Percentiles rank a stretch among this genome's conserved stretches.
phyloP scores from a whole-genome alignment of 2,329 filamentous ascomycete species.

The Botryotinia globosa region DNA sequence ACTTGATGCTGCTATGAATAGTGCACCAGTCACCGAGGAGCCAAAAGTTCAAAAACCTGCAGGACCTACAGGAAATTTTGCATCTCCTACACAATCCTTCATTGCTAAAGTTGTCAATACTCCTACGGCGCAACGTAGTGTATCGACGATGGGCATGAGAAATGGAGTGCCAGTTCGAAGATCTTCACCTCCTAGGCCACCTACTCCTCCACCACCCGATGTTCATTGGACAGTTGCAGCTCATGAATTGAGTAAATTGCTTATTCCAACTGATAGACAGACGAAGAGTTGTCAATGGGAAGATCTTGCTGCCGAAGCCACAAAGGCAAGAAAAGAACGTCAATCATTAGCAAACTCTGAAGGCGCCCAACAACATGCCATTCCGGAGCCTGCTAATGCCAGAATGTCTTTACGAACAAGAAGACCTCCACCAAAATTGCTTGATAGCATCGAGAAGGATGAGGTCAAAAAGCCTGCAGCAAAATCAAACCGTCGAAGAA shows the following conservation, averaged over 20 bases:
- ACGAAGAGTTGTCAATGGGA: constrained; percentile 74
- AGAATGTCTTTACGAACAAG: constrained; percentile 73
- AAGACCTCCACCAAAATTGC: constrained; percentile 53
- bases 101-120: constrained; percentile 70
- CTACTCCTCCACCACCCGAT: constrained; percentile 71
- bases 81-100: constrained; percentile 83
- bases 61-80: constrained; percentile 68
- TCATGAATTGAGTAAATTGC: constrained; percentile 74
- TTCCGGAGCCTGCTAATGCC: constrained; percentile 43
- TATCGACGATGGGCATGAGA: constrained; percentile 51
- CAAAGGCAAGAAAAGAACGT: constrained; percentile 61
- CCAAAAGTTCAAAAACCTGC: constrained; percentile 50
- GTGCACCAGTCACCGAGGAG: constrained; percentile 49
- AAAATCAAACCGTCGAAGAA: constrained; percentile 55
- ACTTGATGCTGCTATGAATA: constrained; percentile 60
- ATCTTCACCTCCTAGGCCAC: constrained; percentile 43
- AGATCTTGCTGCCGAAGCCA: constrained; percentile 71
- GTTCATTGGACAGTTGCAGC: constrained; percentile 84
- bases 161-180: constrained; percentile 40
- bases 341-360: constrained; percentile 50
- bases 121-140: constrained; percentile 60
- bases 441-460: constrained; percentile 53
- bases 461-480: constrained; percentile 41
- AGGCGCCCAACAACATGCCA: constrained; percentile 35
- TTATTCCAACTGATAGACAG: constrained; percentile 74